phyloP scores from a whole-genome alignment of 1,139 yeast species.

The Saccharomycopsis hybrid region DNA sequence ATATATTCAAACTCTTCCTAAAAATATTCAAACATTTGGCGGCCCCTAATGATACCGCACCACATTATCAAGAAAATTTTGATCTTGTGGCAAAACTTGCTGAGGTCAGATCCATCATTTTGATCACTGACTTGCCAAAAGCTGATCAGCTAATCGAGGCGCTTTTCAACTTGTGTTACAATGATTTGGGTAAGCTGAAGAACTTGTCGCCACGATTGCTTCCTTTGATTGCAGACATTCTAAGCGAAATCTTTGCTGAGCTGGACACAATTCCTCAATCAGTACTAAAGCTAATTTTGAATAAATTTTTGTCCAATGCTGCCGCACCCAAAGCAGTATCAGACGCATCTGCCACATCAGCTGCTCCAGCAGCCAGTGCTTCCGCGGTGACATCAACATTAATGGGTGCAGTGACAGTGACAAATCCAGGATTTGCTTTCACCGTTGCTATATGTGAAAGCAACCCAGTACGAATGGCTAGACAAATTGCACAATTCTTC shows the following conservation, averaged over 20 bases:
- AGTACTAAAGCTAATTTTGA: slow-evolving; percentile 56
- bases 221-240: slow-evolving; percentile 57
- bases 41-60: slow-evolving; percentile 44
- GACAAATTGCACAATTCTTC: slow-evolving; percentile 73
- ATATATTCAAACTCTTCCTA: slow-evolving; percentile 57
- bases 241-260: slow-evolving; percentile 75
- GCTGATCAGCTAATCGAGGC: slow-evolving; percentile 47
- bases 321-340: slow-evolving; percentile 22
- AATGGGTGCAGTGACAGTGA: slow-evolving; percentile 25
- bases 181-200: slow-evolving; percentile 30
- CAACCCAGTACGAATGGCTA: slow-evolving; percentile 68
- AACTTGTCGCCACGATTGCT: slow-evolving; percentile 43
- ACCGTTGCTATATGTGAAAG: slow-evolving; percentile 64
- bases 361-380: slow-evolving; percentile 26
- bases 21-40: slow-evolving; percentile 53
- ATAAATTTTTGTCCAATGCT: slow-evolving; percentile 32
- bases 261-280: slow-evolving; percentile 59
- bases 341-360: slow-evolving; percentile 18
- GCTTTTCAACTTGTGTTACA: slow-evolving; percentile 59
- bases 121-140: slow-evolving; percentile 70
- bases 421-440: slow-evolving; percentile 58
- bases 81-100: slow-evolving; percentile 64
- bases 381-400: neutral
- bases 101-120: slow-evolving; percentile 72
- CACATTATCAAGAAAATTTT: slow-evolving; percentile 60